phyloP scores from a whole-genome alignment of 129 eudicot genomes.

The Artemisia argyi region DNA sequence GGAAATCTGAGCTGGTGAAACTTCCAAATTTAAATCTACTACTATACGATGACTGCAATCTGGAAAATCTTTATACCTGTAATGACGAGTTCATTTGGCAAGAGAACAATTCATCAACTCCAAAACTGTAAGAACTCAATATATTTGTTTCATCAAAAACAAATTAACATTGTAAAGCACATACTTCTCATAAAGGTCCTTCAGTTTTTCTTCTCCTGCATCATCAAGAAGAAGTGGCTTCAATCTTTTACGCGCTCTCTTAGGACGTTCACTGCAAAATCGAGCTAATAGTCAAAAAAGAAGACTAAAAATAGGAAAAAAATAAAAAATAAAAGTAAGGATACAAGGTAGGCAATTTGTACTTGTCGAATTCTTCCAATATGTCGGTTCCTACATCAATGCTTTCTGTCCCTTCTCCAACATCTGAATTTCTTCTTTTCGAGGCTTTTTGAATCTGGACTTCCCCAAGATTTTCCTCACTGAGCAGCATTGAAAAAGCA shows the following conservation, averaged over 20 bases:
- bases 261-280: constrained; percentile 47
- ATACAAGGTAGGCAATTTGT: constrained; percentile 19
- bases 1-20: constrained; percentile 62
- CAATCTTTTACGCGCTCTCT: constrained; percentile 39
- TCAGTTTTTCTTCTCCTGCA: constrained; percentile 52
- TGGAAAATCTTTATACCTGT: constrained; percentile 62
- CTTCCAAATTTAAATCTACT: constrained; percentile 53
- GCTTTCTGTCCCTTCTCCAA: constrained; percentile 46
- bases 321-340: constrained; percentile 1
- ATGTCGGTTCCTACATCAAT: constrained; percentile 24
- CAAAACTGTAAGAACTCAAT: background rate
- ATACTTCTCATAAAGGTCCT: constrained; percentile 74
- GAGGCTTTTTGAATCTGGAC: constrained; percentile 26
- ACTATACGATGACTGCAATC: constrained; percentile 65
- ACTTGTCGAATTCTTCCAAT: constrained; percentile 37
- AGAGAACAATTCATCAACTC: constrained; percentile 19
- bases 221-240: constrained; percentile 55
- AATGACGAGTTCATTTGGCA: constrained; percentile 26
- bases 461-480: constrained; percentile 48
- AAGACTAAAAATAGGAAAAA: constrained; percentile 12
- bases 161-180: constrained; percentile 16
- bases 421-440: constrained; percentile 30
- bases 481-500: constrained; percentile 28
- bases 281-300: constrained; percentile 17
- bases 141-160: constrained; percentile 3